Base-by-base conservation (phyloP, 1,284 basidiomycete species). In the Ganoderma resinaceum region DNA sequence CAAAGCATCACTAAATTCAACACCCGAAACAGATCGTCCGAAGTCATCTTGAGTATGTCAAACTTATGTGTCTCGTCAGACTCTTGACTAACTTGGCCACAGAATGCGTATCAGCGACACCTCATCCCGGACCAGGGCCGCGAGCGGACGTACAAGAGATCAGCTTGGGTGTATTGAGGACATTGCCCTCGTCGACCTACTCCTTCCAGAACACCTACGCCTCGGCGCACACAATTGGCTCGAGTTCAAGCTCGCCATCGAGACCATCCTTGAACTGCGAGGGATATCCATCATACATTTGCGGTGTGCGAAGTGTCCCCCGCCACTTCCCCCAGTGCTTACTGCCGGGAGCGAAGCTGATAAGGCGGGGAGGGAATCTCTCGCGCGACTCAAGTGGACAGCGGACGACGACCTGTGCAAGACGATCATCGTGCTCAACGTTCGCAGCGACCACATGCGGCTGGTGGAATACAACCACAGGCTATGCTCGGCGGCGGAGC, bases 391-490 rank as follows among this genome's bases (percentile, higher is more conserved):
- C n/a, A 14, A 38, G 37, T 71, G 70, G 70, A n/a, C 20, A 18
- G 63, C 55, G 42, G 70, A 71, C 40, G 67, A 71, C 63, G 66
- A 69, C 33, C 57, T 72, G 37, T 72, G 70, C 70, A 69, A 69
- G 61, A 62, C 70, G 37, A 18, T 66, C 35, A 57, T 72, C 33
- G 23, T 69, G 63, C 67, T 72, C 57, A 72, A 72, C 42, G 67
- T 69, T 33, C 62, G 67, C 23, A 40, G 37, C 37, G 67, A 65
- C 31, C 58, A 65, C 62, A 40, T 69, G 29, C 67, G 62, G 8
- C 57, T 71, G 35, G 60, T 35, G 29, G 52, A 29, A 43, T 31
- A 52, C 35, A 59, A 61, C 52, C 53, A 64, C 65, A 43, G 62
- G n/a, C 43, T n/a, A 33, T 66, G 58, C 58, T 20, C 62, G 18